A percentile compares a stretch with the other conserved stretches of the same genome.
Evolutionary conservation across 2,329 filamentous ascomycete genomes (phyloP).

Genomic region (Colletotrichum shisoi): DNA sequence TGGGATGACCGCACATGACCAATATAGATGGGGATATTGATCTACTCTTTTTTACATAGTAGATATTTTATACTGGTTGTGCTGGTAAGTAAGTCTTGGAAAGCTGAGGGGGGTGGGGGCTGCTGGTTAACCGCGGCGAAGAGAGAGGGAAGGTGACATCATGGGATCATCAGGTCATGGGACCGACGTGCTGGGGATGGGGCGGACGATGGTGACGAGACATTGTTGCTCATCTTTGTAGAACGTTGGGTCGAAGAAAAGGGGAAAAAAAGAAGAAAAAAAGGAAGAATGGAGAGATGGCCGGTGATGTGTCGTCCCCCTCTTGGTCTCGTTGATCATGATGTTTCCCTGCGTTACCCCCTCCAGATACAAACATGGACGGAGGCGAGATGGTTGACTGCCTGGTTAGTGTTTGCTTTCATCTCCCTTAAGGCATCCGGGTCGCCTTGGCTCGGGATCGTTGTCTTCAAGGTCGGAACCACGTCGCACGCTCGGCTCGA

Average conservation of each 20-base stretch:
- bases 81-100: neutral
- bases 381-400: neutral
- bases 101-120: no score
- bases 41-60: no score
- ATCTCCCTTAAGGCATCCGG: neutral
- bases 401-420: neutral
- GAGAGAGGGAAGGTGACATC: neutral
- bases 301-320: neutral
- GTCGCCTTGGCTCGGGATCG: neutral
- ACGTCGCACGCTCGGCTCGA: neutral
- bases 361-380: neutral
- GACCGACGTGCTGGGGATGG: neutral
- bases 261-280: neutral
- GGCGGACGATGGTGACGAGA: neutral
- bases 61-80: no score
- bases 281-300: no score
- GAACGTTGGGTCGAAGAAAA: neutral
- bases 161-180: neutral
- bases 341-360: neutral
- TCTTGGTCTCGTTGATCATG: neutral
- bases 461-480: neutral
- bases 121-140: neutral
- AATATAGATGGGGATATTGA: no score
- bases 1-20: neutral
- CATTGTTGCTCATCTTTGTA: neutral